Evolutionary conservation across 208 protist genomes (phyloP).

Genomic region (Leishmania lainsoni): DNA sequence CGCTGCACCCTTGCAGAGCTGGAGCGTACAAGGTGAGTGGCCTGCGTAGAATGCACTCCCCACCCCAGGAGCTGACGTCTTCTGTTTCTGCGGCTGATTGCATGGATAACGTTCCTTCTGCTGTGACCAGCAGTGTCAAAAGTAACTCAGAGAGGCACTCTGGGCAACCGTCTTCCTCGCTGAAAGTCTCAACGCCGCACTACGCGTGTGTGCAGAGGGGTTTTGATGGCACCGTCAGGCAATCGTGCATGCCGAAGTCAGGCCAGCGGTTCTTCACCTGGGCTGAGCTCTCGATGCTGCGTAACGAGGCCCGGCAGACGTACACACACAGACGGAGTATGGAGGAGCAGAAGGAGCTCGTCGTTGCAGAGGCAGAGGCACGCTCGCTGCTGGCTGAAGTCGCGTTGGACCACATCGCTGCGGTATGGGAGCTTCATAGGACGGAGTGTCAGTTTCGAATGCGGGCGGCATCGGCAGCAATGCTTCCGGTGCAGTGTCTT

Average conservation of each 20-base stretch:
- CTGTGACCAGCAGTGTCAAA: neutral
- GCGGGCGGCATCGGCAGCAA: slow-evolving; percentile 13
- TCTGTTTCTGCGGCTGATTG: neutral
- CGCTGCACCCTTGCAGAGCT: neutral
- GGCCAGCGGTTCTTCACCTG: slow-evolving; percentile 25
- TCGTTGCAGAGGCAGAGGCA: slow-evolving; percentile 17
- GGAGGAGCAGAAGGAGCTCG: slow-evolving; percentile 19
- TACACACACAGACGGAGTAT: slow-evolving; percentile 11
- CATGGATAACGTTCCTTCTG: neutral
- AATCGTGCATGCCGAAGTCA: slow-evolving; percentile 2
- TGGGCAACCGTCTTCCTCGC: neutral
- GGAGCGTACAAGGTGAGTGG: slow-evolving; percentile 7
- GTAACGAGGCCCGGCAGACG: slow-evolving; percentile 13
- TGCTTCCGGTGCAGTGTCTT: slow-evolving; percentile 19
- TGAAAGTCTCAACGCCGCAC: slow-evolving; percentile 3
- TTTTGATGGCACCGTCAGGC: neutral
- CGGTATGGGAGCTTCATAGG: slow-evolving; percentile 2
- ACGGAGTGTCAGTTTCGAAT: slow-evolving; percentile 5
- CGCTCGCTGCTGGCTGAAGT: slow-evolving; percentile 14
- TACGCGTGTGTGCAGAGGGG: neutral
- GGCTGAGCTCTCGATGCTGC: slow-evolving; percentile 16
- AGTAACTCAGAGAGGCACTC: neutral
- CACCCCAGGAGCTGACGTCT: neutral
- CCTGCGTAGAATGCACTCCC: neutral
- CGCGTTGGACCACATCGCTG: slow-evolving; percentile 10